These are phyloP conservation scores for Dioscorea zingiberensis DNA, from an alignment of 106 monocot species.

Conservation along the genomic window DNA sequence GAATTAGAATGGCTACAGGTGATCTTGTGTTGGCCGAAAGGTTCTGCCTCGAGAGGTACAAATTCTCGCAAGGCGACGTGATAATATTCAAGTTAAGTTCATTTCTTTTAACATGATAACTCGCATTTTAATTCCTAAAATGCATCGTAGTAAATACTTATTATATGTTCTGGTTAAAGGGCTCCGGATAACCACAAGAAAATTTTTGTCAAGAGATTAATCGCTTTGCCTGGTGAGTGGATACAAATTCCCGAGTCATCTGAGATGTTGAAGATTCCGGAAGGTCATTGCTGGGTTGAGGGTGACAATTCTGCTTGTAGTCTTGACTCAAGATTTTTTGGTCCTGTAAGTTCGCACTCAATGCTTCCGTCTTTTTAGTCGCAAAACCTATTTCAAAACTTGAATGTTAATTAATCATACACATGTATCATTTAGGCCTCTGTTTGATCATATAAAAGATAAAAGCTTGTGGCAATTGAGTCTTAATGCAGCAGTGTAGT, in stretches of 20 bases:
- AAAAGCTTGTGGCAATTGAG: too few species aligned
- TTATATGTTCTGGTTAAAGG: too few species aligned
- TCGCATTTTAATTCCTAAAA: too few species aligned
- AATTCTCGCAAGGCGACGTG: constrained; percentile 81
- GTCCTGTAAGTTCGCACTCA: constrained; percentile 47
- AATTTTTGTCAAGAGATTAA: constrained; percentile 60
- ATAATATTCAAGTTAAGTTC: constrained; percentile 53
- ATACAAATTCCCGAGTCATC: constrained; percentile 48
- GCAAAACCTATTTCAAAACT: not conserved
- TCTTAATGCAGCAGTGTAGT: too few species aligned
- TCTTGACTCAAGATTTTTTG: constrained; percentile 72
- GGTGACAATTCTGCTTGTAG: constrained; percentile 61
- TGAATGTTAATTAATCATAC: too few species aligned
- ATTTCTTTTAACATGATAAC: too few species aligned
- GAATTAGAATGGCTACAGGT: constrained; percentile 28
- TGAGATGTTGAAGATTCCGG: constrained; percentile 63
- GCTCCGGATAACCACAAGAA: constrained; percentile 44
- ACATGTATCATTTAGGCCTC: too few species aligned
- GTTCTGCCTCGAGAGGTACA: constrained; percentile 62
- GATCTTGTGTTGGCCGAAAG: constrained; percentile 64
- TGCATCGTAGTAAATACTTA: too few species aligned
- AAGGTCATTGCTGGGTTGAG: constrained; percentile 94
- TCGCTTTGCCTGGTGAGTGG: constrained; percentile 90
- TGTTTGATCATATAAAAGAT: too few species aligned
- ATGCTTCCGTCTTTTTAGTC: not conserved